Evolutionary conservation across 257 asterid genomes (phyloP).

Genomic region (Linaria vulgaris): DNA sequence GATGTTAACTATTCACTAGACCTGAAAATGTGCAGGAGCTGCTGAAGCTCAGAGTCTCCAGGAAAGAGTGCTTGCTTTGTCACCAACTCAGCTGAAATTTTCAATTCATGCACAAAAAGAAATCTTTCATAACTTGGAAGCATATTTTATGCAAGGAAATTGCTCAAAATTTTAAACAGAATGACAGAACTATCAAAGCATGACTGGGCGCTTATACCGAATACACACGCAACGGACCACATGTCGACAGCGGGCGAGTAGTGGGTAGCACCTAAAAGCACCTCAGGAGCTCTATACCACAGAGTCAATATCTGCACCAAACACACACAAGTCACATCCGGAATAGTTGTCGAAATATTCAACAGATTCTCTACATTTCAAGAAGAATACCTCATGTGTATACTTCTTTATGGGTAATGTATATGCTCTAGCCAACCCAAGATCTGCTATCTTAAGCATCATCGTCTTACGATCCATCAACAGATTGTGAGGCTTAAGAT

Average conservation of each 20-base stretch:
- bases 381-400: conserved; percentile 76
- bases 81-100: conserved; percentile 78
- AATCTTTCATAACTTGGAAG: not conserved
- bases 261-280: conserved; percentile 90
- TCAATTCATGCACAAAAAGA: conserved; percentile 1
- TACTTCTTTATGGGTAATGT: conserved; percentile 95
- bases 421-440: conserved; percentile 89
- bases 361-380: not conserved
- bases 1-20: conserved; percentile 9
- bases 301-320: conserved; percentile 79
- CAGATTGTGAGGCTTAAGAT: conserved; percentile 95
- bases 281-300: conserved; percentile 99
- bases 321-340: not conserved
- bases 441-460: conserved; percentile 95
- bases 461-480: conserved; percentile 92
- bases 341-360: not conserved
- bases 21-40: conserved; percentile 98
- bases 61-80: conserved; percentile 84
- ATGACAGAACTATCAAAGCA: not conserved
- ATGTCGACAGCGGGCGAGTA: conserved; percentile 96
- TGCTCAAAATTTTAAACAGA: not conserved
- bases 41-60: conserved; percentile 98
- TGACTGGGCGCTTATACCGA: conserved; percentile 55
- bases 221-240: conserved; percentile 98
- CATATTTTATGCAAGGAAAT: not conserved